These are phyloP conservation scores for Penicillium sp. DNA, from an alignment of 2,329 filamentous ascomycete genomes.

Conservation along the genomic window DNA sequence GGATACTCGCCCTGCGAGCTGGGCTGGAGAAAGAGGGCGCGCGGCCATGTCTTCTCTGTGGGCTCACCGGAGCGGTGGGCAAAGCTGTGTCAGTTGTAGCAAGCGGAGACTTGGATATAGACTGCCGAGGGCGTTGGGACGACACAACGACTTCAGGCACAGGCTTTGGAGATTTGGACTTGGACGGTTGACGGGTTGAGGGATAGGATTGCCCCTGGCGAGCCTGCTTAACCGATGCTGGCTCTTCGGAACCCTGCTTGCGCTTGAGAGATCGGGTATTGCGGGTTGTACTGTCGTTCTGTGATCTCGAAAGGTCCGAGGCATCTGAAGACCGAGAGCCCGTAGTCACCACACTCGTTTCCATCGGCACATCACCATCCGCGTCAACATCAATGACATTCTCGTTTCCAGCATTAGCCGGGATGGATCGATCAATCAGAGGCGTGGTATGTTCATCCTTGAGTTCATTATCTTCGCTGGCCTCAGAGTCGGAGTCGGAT, in stretches of 20 bases:
- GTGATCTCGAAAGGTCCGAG: neutral
- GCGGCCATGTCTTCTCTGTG: conserved; percentile 10
- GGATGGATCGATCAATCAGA: neutral
- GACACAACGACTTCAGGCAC: neutral
- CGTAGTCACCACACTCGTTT: neutral
- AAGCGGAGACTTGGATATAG: neutral
- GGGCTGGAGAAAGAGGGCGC: conserved; percentile 23
- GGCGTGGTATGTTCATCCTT: neutral
- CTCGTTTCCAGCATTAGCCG: neutral
- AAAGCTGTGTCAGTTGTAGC: neutral
- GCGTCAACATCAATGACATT: neutral
- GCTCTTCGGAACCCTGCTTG: conserved; percentile 24
- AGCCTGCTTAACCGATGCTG: conserved; percentile 26
- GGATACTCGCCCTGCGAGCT: conserved; percentile 7
- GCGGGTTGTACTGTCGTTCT: neutral
- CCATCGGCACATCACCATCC: conserved; percentile 23
- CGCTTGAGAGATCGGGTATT: conserved; percentile 25
- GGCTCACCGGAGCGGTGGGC: neutral
- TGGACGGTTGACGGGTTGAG: neutral
- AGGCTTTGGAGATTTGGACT: neutral
- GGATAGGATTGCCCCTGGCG: conserved; percentile 9
- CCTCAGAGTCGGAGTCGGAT: neutral
- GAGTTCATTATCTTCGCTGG: neutral
- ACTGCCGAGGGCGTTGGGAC: neutral
- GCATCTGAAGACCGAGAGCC: neutral